Base-by-base conservation (phyloP, 352 stramenopile genomes). In the Peronospora destructor region DNA sequence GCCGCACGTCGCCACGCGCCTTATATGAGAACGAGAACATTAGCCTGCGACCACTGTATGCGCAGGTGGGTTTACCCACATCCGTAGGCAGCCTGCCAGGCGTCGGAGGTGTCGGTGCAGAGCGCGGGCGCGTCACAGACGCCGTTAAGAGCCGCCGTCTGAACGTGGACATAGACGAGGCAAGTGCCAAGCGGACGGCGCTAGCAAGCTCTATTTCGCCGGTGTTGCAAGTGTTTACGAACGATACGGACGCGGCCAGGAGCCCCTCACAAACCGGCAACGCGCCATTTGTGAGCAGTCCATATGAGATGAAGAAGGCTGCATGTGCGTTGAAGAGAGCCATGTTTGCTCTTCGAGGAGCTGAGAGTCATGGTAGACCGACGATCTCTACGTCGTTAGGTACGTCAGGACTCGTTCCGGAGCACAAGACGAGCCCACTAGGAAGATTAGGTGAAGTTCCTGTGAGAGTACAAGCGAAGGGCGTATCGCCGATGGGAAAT, bases 131-230 rank as follows among this genome's bases (percentile, higher is more conserved):
- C 45, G 38, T 52, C 30, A 55, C 36, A 13, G 61, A 53, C 9
- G 49, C 61, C n/a, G 45, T 66, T 19, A 71, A 71, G 40, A 64
- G 53, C 40, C 57, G 61, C 19, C 57, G 57, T 6, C 30, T 70
- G 33, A 57, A 46, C 26, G 16, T 36, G n/a, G 41, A 57, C 33
- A 2, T 42, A 28, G 23, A 33, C n/a, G 34, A 50, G 9, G 51
- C 61, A 9, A 6, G 41, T 4, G 37, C 42, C 11, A 42, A 53
- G 25, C 37, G 62, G 14, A 26, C 44, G 6, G 35, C 41, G 5
- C 25, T 57, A 3, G 46, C 46, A 3, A 35, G 26, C 1, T 40
- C 47, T n/a, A 38, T 40, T 3, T 53, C 61, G 9, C 56, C 56
- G 0, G 28, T 28, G 10, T 16, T 62, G 21, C 34, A 46, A 2